A percentile compares a stretch with the other conserved stretches of the same genome.
Conservation (phyloP, 2,329 filamentous ascomycete species). For the Fusarium sp. region DNA sequence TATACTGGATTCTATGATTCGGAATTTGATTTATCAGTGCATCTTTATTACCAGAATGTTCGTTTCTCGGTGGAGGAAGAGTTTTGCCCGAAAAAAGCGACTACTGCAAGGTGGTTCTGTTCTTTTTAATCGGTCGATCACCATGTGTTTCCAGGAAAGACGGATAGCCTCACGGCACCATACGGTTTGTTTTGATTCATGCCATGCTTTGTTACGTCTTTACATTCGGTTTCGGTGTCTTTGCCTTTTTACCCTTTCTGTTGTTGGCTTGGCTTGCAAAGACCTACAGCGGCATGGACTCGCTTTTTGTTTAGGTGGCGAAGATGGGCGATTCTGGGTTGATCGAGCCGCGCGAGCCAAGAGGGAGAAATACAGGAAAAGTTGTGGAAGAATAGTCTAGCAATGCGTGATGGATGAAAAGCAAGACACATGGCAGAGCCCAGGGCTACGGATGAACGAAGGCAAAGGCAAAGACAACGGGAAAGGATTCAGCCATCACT, state of each 20-base stretch:
- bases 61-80: constrained; percentile 22
- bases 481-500: constrained; percentile 19
- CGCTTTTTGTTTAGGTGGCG: constrained; percentile 7
- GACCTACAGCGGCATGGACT: constrained; percentile 1
- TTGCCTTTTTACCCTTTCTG: background rate
- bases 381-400: constrained; percentile 1
- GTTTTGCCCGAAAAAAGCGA: constrained; percentile 35
- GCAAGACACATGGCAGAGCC: constrained; percentile 12
- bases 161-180: constrained; percentile 55
- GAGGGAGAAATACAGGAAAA: constrained; percentile 2
- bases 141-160: constrained; percentile 50
- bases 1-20: constrained; percentile 22
- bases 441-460: constrained; percentile 13
- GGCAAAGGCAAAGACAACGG: constrained; percentile 7
- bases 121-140: constrained; percentile 45
- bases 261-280: constrained; percentile 20
- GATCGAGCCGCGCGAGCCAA: constrained; percentile 30
- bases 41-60: constrained; percentile 24
- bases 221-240: constrained; percentile 27
- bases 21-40: constrained; percentile 27
- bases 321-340: constrained; percentile 19
- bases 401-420: background rate
- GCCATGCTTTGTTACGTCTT: constrained; percentile 35
- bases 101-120: constrained; percentile 29
- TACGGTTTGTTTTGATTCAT: constrained; percentile 44